Evolutionary conservation across 352 stramenopile species (phyloP).

Genomic region (Globisporangium lucens): DNA sequence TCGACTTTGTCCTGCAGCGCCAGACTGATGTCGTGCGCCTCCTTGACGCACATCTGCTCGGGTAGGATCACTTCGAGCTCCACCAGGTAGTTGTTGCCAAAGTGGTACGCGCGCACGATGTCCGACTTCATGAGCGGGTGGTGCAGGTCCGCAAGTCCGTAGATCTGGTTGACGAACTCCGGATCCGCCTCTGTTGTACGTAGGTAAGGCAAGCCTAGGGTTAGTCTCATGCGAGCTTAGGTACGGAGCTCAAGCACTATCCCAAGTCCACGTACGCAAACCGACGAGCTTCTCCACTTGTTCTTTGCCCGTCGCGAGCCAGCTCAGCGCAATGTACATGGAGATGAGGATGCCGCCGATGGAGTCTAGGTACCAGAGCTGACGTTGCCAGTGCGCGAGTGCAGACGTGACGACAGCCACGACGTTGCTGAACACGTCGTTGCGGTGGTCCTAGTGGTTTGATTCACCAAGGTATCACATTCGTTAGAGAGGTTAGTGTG

Average conservation of each 20-base stretch:
- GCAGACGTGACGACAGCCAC: conserved; percentile 87
- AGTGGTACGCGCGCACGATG: conserved; percentile 94
- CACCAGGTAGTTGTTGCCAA: conserved; percentile 95
- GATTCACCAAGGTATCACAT: too few relatives aligned
- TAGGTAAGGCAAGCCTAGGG: background rate
- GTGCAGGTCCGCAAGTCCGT: conserved; percentile 83
- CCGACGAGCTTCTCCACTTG: conserved; percentile 91
- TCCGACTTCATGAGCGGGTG: conserved; percentile 91
- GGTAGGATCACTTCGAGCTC: conserved; percentile 86
- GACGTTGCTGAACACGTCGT: conserved; percentile 94
- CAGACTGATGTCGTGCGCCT: conserved; percentile 96
- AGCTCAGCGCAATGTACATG: conserved; percentile 95
- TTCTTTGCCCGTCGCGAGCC: conserved; percentile 93
- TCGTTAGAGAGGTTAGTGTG: too few relatives aligned
- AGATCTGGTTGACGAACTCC: conserved; percentile 93
- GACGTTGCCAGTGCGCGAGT: conserved; percentile 51
- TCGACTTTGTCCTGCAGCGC: conserved; percentile 97
- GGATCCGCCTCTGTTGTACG: conserved; percentile 68
- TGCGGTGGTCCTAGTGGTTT: conserved; percentile 91
- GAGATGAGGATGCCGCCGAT: conserved; percentile 94
- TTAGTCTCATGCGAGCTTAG: background rate
- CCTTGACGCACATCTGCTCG: conserved; percentile 88
- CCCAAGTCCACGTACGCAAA: conserved; percentile 54
- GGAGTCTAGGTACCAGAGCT: conserved; percentile 93
- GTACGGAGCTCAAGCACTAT: background rate